Evolutionary conservation across 208 protist species (phyloP).

Genomic region (Naegleria gruberi): DNA sequence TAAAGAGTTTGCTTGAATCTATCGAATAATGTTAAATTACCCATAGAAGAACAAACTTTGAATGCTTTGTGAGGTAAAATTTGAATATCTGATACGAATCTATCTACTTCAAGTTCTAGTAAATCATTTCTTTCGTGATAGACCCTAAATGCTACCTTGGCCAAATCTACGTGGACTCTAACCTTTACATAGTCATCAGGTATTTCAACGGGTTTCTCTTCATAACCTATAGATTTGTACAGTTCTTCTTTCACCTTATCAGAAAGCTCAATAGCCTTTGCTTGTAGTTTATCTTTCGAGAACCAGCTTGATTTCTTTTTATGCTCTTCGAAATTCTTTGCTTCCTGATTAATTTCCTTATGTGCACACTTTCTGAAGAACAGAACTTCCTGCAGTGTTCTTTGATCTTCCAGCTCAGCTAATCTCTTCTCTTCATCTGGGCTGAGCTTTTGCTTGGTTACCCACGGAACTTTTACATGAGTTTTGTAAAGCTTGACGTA

Average conservation of each 20-base stretch:
- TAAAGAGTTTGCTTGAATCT: background rate
- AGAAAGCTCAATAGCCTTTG: background rate
- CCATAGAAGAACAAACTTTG: background rate
- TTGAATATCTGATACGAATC: background rate
- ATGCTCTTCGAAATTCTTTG: background rate
- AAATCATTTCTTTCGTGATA: background rate
- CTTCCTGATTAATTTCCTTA: background rate
- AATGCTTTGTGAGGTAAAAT: background rate
- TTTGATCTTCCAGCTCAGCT: background rate
- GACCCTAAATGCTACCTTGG: background rate
- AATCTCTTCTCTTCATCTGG: background rate
- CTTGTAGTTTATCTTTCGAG: background rate
- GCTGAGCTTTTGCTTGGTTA: background rate
- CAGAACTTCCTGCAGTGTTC: background rate
- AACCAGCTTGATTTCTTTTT: background rate
- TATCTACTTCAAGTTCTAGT: background rate
- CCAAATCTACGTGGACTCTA: background rate
- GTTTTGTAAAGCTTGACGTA: background rate
- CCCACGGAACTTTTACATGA: background rate
- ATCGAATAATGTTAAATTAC: background rate
- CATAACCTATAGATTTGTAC: background rate
- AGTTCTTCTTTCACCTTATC: constrained; percentile 12
- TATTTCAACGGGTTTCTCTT: background rate
- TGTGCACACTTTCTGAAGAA: background rate
- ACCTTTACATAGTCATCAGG: background rate